These are phyloP conservation scores for Triticum turgidum DNA, from an alignment of 176 grass and related monocot species.

Conservation along the genomic window DNA sequence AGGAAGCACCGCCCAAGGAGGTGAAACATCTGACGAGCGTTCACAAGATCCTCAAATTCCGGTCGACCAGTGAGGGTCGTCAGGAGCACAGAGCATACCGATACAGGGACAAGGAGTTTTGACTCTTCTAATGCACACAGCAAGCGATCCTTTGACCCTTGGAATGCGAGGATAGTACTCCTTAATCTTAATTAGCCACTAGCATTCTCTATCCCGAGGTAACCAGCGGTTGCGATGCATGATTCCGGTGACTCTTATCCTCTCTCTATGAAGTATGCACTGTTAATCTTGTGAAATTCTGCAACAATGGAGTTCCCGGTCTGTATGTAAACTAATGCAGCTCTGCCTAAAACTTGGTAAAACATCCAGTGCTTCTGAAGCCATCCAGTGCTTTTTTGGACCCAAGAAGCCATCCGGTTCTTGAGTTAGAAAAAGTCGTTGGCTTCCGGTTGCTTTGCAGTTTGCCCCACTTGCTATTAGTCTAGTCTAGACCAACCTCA, in stretches of 20 bases:
- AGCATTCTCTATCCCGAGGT: neutral
- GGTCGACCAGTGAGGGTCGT: constrained; percentile 12
- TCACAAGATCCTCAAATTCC: constrained; percentile 77
- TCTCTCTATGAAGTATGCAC: neutral
- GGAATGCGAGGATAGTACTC: neutral
- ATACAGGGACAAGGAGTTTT: neutral
- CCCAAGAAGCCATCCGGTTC: neutral
- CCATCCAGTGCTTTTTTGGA: no score
- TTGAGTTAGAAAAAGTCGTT: neutral
- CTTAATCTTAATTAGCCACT: neutral
- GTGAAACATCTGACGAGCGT: constrained; percentile 70
- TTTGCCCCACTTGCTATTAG: neutral
- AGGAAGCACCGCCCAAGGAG: constrained; percentile 48
- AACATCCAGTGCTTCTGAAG: no score
- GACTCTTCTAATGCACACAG: neutral
- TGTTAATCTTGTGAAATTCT: neutral
- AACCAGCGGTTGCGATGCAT: neutral
- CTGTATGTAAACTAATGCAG: neutral
- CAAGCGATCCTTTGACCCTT: neutral
- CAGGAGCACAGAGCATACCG: neutral
- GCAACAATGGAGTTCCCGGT: neutral
- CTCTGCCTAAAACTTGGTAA: no score
- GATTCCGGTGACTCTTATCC: neutral
- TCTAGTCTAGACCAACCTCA: neutral
- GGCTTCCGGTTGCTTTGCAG: neutral